A percentile compares a stretch with the other conserved stretches of the same genome.
Conservation (phyloP, 2,329 filamentous ascomycete species). For the Pestalotiopsis sp. region DNA sequence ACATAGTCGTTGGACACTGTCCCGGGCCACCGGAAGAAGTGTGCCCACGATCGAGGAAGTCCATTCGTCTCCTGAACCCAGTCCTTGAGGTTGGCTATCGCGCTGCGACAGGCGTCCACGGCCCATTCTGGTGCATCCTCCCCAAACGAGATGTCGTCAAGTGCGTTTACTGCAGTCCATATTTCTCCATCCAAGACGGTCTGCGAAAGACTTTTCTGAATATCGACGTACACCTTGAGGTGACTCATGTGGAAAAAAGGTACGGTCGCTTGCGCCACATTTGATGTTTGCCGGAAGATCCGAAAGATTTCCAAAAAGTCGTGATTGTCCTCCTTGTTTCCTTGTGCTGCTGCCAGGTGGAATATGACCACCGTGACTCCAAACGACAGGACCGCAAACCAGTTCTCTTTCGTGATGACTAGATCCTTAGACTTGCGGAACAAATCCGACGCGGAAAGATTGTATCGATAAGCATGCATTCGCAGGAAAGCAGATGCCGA, state of each 20-base stretch:
- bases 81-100: constrained; percentile 19
- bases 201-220: neutral
- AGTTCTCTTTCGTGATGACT: constrained; percentile 68
- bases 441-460: constrained; percentile 37
- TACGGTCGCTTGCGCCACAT: constrained; percentile 18
- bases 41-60: constrained; percentile 21
- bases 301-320: constrained; percentile 15
- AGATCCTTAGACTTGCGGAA: constrained; percentile 61
- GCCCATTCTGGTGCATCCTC: neutral
- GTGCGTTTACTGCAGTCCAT: neutral
- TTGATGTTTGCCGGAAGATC: constrained; percentile 21
- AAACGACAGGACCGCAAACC: constrained; percentile 35
- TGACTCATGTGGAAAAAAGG: constrained; percentile 19
- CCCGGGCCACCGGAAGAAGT: constrained; percentile 26
- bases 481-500: constrained; percentile 13
- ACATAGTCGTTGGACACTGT: constrained; percentile 22
- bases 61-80: constrained; percentile 20
- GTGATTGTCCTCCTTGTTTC: constrained; percentile 12
- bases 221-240: constrained; percentile 15
- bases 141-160: neutral
- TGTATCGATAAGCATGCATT: constrained; percentile 20
- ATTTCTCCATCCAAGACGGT: neutral
- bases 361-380: constrained; percentile 26
- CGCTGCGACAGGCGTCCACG: constrained; percentile 16
- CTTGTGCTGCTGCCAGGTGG: constrained; percentile 20